These are phyloP conservation scores for Xerocomellus amylosporus DNA, from an alignment of 768 basidiomycete species.

Conservation along the genomic window DNA sequence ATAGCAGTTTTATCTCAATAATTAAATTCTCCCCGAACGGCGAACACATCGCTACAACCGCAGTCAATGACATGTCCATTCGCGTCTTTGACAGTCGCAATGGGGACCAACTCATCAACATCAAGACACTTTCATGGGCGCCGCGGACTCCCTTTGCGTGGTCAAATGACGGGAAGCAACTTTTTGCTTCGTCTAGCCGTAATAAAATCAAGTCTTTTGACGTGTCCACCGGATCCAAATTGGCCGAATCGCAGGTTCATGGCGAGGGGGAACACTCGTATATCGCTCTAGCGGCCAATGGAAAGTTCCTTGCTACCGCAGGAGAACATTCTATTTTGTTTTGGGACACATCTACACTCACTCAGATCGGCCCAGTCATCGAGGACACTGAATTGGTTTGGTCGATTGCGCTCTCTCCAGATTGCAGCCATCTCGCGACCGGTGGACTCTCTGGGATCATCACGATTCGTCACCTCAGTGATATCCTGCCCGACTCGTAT, in stretches of 20 bases:
- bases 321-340: not conserved
- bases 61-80: too few relatives aligned
- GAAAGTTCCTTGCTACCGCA: not conserved
- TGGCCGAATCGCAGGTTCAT: not conserved
- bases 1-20: too few relatives aligned
- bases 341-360: not conserved
- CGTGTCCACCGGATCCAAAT: not conserved
- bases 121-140: too few relatives aligned
- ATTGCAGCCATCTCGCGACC: not conserved
- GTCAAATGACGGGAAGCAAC: not conserved
- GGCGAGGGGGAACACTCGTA: too few relatives aligned
- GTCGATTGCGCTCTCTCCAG: not conserved
- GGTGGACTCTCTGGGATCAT: not conserved
- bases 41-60: too few relatives aligned
- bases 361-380: not conserved
- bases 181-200: not conserved
- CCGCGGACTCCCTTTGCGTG: too few relatives aligned
- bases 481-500: conserved; percentile 1
- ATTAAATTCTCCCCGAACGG: too few relatives aligned
- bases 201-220: not conserved
- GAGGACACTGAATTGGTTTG: not conserved
- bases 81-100: too few relatives aligned
- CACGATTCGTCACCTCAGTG: not conserved
- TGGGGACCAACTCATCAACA: too few relatives aligned
- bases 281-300: not conserved